Conservation (phyloP, 1,284 basidiomycete species). For the Ustilago crameri region DNA sequence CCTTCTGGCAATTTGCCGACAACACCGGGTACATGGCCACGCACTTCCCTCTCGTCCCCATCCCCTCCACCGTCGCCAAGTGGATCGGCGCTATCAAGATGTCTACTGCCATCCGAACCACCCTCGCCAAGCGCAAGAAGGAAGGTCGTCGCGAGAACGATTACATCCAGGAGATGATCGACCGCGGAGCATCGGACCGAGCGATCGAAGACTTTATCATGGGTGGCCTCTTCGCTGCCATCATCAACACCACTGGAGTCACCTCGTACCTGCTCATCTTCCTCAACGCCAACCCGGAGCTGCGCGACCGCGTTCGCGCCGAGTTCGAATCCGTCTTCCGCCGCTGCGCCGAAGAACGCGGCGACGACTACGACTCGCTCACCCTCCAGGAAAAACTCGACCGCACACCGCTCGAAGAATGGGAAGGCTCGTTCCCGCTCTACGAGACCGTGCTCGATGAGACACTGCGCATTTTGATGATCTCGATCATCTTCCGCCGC, state of each 20-base stretch:
- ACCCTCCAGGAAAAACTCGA: constrained; percentile 34
- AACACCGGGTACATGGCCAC: constrained; percentile 47
- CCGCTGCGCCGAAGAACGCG: constrained; percentile 26
- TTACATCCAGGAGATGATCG: constrained; percentile 47
- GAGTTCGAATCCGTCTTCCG: constrained; percentile 40
- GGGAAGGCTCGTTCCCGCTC: constrained; percentile 36
- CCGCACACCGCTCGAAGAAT: constrained; percentile 22
- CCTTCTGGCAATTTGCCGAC: constrained; percentile 50
- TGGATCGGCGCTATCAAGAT: constrained; percentile 49
- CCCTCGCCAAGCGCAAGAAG: constrained; percentile 30
- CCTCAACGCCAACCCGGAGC: constrained; percentile 17
- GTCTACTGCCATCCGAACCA: constrained; percentile 34
- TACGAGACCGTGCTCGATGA: constrained; percentile 41
- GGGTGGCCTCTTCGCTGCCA: constrained; percentile 50
- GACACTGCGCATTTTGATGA: constrained; percentile 47
- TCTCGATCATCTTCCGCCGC: constrained; percentile 43
- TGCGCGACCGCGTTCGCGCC: constrained; percentile 17
- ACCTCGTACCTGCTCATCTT: constrained; percentile 36
- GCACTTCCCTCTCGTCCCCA: constrained; percentile 30
- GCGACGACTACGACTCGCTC: constrained; percentile 37
- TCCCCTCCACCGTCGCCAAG: constrained; percentile 28
- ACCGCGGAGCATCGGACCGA: constrained; percentile 20
- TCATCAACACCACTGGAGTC: constrained; percentile 55
- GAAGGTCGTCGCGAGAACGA: constrained; percentile 45
- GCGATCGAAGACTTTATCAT: constrained; percentile 46